Conservation (phyloP, 257 asterid genomes). For the Ehretia macrophylla region DNA sequence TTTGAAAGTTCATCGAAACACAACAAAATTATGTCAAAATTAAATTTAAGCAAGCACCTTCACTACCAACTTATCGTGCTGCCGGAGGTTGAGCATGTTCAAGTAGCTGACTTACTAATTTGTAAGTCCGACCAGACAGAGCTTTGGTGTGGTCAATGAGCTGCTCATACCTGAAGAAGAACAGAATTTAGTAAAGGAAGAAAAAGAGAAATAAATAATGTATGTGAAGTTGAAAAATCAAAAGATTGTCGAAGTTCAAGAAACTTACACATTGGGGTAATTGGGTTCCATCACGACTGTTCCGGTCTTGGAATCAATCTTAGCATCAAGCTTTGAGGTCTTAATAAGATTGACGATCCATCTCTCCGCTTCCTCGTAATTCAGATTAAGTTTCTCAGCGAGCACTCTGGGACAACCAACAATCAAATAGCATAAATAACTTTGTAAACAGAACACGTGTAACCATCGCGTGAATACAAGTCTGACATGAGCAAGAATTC, state of each 20-base stretch:
- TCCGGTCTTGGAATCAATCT: constrained; percentile 71
- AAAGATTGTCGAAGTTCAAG: background rate
- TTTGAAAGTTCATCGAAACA: no score
- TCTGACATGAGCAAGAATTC: no score
- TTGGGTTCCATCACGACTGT: constrained; percentile 80
- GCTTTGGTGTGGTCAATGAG: constrained; percentile 93
- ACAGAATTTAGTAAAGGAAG: background rate
- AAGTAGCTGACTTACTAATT: constrained; percentile 69
- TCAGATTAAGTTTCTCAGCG: constrained; percentile 90
- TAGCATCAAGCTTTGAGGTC: constrained; percentile 96
- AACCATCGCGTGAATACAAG: no score
- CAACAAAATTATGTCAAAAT: background rate
- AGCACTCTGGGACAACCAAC: constrained; percentile 57
- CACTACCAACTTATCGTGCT: constrained; percentile 37
- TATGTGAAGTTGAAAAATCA: background rate
- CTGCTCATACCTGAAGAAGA: constrained; percentile 95
- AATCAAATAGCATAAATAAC: background rate
- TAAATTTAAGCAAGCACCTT: background rate
- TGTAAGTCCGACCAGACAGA: constrained; percentile 80
- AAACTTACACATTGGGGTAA: constrained; percentile 82
- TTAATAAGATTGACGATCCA: constrained; percentile 91
- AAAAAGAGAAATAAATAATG: background rate
- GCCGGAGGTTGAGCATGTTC: constrained; percentile 75
- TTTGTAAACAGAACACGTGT: no score
- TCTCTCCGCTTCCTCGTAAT: constrained; percentile 85